phyloP scores from a whole-genome alignment of 2,329 filamentous ascomycete genomes.

The Cyphellophora attinorum region DNA sequence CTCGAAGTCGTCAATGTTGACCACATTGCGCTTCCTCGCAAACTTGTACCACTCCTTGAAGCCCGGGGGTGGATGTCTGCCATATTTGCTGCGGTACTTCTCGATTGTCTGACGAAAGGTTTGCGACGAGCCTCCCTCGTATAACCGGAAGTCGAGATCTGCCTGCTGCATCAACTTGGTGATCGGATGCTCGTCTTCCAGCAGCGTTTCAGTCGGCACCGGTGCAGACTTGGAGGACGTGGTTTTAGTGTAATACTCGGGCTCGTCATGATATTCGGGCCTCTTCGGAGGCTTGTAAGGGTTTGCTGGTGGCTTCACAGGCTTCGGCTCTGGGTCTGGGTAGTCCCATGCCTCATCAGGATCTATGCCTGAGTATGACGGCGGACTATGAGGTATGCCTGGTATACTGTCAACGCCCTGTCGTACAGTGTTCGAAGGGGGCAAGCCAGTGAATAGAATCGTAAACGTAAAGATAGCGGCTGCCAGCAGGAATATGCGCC shows the following conservation, averaged over 20 bases:
- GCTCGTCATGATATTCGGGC: background rate
- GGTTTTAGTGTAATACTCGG: background rate
- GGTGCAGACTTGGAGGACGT: constrained; percentile 2
- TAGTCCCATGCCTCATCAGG: constrained; percentile 11
- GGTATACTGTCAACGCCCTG: constrained; percentile 10
- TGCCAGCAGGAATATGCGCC: constrained; percentile 17
- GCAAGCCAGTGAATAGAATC: constrained; percentile 15
- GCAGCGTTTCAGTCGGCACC: constrained; percentile 5
- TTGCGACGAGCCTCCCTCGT: constrained; percentile 23
- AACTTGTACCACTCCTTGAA: constrained; percentile 31
- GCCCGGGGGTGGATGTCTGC: constrained; percentile 30
- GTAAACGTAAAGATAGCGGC: constrained; percentile 14
- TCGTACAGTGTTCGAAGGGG: constrained; percentile 3
- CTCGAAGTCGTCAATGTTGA: constrained; percentile 30
- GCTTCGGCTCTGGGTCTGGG: constrained; percentile 1
- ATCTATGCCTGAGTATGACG: constrained; percentile 5
- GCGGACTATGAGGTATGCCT: constrained; percentile 2
- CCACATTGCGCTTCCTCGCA: constrained; percentile 25
- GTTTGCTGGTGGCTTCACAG: background rate
- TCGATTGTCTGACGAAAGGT: constrained; percentile 29
- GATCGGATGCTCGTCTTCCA: constrained; percentile 24
- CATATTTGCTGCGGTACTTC: constrained; percentile 27
- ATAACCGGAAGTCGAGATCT: constrained; percentile 23
- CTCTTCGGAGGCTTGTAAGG: constrained; percentile 3
- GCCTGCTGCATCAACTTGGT: constrained; percentile 25